These are phyloP conservation scores for Naganishia onofrii DNA, from an alignment of 768 basidiomycete species.

Conservation along the genomic window DNA sequence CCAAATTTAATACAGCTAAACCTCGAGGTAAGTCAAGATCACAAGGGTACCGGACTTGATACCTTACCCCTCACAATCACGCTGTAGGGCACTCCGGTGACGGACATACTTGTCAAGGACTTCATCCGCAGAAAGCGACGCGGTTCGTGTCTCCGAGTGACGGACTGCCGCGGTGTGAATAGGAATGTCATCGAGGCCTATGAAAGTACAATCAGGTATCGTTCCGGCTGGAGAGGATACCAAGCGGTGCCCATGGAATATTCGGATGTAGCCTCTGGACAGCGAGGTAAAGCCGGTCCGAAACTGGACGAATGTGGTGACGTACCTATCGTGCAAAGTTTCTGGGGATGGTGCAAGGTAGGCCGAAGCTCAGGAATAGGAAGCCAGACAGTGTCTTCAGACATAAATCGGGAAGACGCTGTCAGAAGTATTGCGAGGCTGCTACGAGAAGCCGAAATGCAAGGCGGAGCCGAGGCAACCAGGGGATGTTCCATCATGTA, in stretches of 20 bases:
- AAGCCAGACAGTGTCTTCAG: background rate
- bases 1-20: constrained; percentile 66
- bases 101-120: constrained; percentile 31
- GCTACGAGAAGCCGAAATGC: constrained; percentile 16
- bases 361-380: constrained; percentile 10
- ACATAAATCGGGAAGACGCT: constrained; percentile 5
- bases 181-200: constrained; percentile 27
- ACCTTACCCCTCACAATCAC: background rate
- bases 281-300: too few relatives aligned
- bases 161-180: constrained; percentile 27
- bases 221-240: constrained; percentile 30
- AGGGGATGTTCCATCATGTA: constrained; percentile 11
- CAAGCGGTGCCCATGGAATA: constrained; percentile 27
- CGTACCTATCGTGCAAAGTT: constrained; percentile 26
- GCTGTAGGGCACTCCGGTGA: constrained; percentile 25
- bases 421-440: constrained; percentile 13
- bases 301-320: constrained; percentile 24
- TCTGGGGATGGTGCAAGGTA: constrained; percentile 30
- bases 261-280: constrained; percentile 2
- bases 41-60: background rate
- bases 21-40: constrained; percentile 56
- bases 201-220: constrained; percentile 18
- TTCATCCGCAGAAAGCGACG: constrained; percentile 26
- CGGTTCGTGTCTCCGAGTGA: constrained; percentile 11
- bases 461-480: constrained; percentile 6